These are phyloP conservation scores for Teunomyces panamensis DNA, from an alignment of 805 yeast species.

Conservation along the genomic window DNA sequence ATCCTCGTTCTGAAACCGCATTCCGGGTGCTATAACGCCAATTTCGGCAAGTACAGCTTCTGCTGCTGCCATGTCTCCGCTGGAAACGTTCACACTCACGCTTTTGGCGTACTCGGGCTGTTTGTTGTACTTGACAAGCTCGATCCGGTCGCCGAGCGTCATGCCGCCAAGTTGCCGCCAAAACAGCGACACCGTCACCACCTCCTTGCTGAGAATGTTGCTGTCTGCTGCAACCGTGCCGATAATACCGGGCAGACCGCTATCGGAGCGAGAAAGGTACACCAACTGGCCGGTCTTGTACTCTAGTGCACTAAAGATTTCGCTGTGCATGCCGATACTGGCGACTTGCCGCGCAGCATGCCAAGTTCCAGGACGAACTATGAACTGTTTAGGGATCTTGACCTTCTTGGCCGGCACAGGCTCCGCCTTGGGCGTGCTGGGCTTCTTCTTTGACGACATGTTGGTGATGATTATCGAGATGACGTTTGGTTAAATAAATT, in stretches of 20 bases:
- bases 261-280: constrained; percentile 39
- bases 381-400: constrained; percentile 39
- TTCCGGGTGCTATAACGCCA: constrained; percentile 62
- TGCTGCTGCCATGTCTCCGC: neutral
- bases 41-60: constrained; percentile 32
- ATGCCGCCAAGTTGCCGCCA: constrained; percentile 35
- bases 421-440: constrained; percentile 16
- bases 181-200: constrained; percentile 24
- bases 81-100: neutral
- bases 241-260: constrained; percentile 44
- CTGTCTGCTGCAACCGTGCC: constrained; percentile 41
- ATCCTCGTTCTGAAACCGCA: constrained; percentile 19
- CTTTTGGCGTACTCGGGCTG: constrained; percentile 46
- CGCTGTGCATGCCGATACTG: constrained; percentile 42
- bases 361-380: constrained; percentile 33
- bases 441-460: constrained; percentile 26
- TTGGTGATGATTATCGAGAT: neutral
- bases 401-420: constrained; percentile 26
- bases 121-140: constrained; percentile 40
- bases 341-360: constrained; percentile 10
- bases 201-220: constrained; percentile 25
- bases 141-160: constrained; percentile 47
- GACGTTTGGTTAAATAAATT: neutral
- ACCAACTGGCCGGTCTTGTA: constrained; percentile 46
- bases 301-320: constrained; percentile 47